A percentile compares a stretch with the other conserved stretches of the same genome.
Conservation (phyloP, 2,329 filamentous ascomycete genomes). For the Epichloe coenophiala region DNA sequence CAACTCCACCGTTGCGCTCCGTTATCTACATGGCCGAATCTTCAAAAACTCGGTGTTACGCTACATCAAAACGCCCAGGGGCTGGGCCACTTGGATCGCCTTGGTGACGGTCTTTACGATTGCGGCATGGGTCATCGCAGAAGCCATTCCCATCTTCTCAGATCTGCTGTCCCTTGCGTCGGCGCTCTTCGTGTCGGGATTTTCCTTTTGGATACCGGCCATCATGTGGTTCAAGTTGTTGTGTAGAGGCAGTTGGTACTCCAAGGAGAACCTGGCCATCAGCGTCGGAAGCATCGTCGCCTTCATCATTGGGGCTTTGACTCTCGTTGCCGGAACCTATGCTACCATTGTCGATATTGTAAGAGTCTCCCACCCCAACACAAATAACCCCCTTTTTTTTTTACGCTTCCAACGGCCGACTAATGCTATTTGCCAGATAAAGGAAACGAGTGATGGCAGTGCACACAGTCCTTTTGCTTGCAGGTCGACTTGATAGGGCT, state of each 20-base stretch:
- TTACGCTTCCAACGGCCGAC: background rate
- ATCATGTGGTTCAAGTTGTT: conserved; percentile 28
- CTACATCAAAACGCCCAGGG: conserved; percentile 34
- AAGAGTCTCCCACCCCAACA: conserved; percentile 7
- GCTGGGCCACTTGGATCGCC: conserved; percentile 41
- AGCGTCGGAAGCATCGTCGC: conserved; percentile 14
- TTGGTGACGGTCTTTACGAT: conserved; percentile 46
- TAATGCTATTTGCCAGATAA: conserved; percentile 6
- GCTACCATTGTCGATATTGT: conserved; percentile 18
- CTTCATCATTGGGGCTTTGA: conserved; percentile 15
- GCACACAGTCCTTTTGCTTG: conserved; percentile 9
- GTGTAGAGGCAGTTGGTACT: conserved; percentile 13
- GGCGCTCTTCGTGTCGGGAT: conserved; percentile 32
- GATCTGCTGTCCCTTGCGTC: conserved; percentile 44
- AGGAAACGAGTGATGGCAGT: conserved; percentile 8
- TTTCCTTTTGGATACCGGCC: conserved; percentile 23
- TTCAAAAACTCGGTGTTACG: conserved; percentile 29
- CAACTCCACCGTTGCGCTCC: conserved; percentile 37
- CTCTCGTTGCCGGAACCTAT: conserved; percentile 16
- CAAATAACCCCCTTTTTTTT: background rate
- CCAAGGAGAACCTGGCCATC: conserved; percentile 14
- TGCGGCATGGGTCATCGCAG: conserved; percentile 55
- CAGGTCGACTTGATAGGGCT: conserved; percentile 2
- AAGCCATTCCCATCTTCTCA: conserved; percentile 59
- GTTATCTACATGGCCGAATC: conserved; percentile 32